Evolutionary conservation across 371 early-diverging fungal genomes (phyloP), one percentile per base, ranked within the genome.

Genomic region (Haplosporangium sp.): DNA sequence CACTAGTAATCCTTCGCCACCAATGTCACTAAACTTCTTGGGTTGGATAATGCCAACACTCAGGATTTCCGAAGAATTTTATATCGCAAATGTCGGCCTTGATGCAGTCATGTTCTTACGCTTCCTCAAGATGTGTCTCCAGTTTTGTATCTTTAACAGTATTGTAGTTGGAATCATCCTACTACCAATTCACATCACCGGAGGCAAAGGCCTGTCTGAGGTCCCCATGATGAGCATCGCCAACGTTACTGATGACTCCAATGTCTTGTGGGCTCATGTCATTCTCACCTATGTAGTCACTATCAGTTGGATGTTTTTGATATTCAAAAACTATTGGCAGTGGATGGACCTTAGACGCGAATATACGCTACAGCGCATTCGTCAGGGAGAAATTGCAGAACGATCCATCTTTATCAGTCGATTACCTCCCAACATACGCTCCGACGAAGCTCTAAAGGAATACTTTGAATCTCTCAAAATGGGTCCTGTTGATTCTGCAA

Each of bases 101-200:
- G 92, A 92, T 56, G 90, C 92, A 0, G 87, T 89, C 27, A 89
- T 92, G 89, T 88, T 89, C 72, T 69, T 92, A n/a, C 89, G 90
- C 5, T 91, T 88, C 77, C 76, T 92, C n/a, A 85, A 85, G 47
- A 91, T 90, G 90, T 85, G 88, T 39, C 84, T 88, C 39, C 90
- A 90, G 56, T 89, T 91, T 62, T 72, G 89, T 20, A 56, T 83
- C 13, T 76, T 89, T 45, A 85, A 84, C 48, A 84, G 81, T 4
- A 4, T 90, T 6, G 45, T 87, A 20, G 75, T 87, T 15, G 85
- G 89, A 38, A 82, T 85, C 3, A 84, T 88, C 6, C 71, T 92
- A 4, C 65, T 91, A 4, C 85, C 88, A 2, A 63, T 90, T 10
- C 90, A 92, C 57, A 90, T 76, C 83, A 85, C 50, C 65, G 86